Conservation (phyloP, 2,329 filamentous ascomycete species). For the Lizonia empirigonia region DNA sequence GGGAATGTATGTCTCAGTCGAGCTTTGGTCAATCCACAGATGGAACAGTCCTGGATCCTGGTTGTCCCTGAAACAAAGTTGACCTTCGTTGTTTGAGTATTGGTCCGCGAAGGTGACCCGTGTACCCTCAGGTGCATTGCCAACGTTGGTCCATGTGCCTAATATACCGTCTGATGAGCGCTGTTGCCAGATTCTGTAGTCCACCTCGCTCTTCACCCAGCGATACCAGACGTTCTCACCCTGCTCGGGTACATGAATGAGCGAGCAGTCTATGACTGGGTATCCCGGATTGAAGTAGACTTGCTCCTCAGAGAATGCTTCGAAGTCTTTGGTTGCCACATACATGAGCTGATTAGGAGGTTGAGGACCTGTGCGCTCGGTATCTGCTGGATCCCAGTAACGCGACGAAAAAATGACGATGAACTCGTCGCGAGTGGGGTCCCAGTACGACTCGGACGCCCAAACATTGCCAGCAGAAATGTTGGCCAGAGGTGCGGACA, state of each 20-base stretch:
- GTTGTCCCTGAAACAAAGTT: conserved; percentile 10
- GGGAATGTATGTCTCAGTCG: conserved; percentile 13
- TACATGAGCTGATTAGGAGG: conserved; percentile 15
- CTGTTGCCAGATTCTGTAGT: conserved; percentile 14
- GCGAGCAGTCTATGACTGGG: conserved; percentile 14
- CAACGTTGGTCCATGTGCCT: conserved; percentile 9
- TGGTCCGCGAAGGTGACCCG: conserved; percentile 7
- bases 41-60: conserved; percentile 2
- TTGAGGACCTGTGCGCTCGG: conserved; percentile 3
- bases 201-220: conserved; percentile 15
- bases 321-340: conserved; percentile 11
- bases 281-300: conserved; percentile 14
- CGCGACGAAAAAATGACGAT: conserved; percentile 12
- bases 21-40: conserved; percentile 14
- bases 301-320: conserved; percentile 8
- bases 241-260: conserved; percentile 10
- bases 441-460: conserved; percentile 14
- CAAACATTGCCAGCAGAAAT: conserved; percentile 13
- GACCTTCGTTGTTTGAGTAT: conserved; percentile 14
- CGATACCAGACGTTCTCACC: conserved; percentile 13
- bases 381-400: conserved; percentile 11
- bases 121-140: conserved; percentile 9
- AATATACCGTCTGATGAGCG: conserved; percentile 5
- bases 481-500: conserved; percentile 8
- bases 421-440: conserved; percentile 2